Base-by-base conservation (phyloP, 2,329 filamentous ascomycete species). In the Cercospora janseana region DNA sequence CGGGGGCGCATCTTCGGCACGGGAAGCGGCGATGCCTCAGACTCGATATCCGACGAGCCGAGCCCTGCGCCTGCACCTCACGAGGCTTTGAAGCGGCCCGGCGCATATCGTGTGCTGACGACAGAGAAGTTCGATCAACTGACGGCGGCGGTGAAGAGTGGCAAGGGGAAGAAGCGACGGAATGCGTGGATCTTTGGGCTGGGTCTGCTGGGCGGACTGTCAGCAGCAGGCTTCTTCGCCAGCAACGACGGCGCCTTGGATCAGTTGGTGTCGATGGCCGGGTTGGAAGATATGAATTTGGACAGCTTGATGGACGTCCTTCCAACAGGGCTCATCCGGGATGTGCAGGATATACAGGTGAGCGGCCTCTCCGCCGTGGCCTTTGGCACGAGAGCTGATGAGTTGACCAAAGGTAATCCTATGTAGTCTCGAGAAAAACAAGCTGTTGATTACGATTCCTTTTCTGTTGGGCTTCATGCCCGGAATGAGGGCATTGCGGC, bases 171-270 rank as follows among this genome's bases (percentile, higher is more conserved):
- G 48, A 94, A 92, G 72, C 81, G 88, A 60, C 82, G 85, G 55
- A 87, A 82, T 69, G 84, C 85, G 2, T 82, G 94, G 64, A 87
- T 96, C 21, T 97, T 98, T 70, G 74, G 85, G 7, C 76, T 98
- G 15, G 93, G 93, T 24, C 88, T 90, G 31, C 64, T 98, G n/a
- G 92, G 93, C 62, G 93, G 93, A 9, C 79, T 98, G 49, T 73
- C 95, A n/a, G 78, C 85, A 2, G 93, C 93, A 1, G 85, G 90
- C 23, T 90, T 95, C 70, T 93, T 98, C 61, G 92, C 91, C 23
- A 86, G 86, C 59, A 87, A 80, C 68, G 93, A 91, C 70, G 90
- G 96, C 65, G 55, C 60, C 13, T 26, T 67, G 38, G 63, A 66
- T 43, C 60, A 61, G 48, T 79, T 97, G 56, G 91, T 96, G 56